phyloP scores from a whole-genome alignment of 805 yeast species.

The Starmerella apicola region DNA sequence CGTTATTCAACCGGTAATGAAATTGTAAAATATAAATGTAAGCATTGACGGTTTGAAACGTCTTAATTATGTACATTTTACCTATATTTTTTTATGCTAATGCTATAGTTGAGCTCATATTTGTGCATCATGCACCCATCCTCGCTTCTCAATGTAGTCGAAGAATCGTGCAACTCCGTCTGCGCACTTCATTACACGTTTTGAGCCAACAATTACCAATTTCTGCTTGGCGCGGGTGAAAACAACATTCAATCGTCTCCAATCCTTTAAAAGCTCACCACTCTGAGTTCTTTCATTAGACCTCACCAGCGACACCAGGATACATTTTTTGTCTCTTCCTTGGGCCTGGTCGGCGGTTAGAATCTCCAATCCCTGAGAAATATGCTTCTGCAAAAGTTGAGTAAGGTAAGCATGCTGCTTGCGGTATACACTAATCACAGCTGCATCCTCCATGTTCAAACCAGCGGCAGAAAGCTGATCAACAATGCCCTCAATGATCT shows the following conservation, averaged over 20 bases:
- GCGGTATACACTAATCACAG: conserved; percentile 80
- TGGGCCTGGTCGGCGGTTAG: conserved; percentile 93
- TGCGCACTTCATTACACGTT: conserved; percentile 27
- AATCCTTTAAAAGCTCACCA: conserved; percentile 72
- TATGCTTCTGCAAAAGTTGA: conserved; percentile 28
- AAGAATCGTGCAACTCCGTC: conserved; percentile 16
- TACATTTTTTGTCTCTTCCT: conserved; percentile 89
- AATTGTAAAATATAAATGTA: too few species aligned
- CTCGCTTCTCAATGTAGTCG: conserved; percentile 9
- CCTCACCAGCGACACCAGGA: conserved; percentile 79
- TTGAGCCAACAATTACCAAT: conserved; percentile 72
- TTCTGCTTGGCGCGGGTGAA: conserved; percentile 82
- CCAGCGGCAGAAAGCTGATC: conserved; percentile 30
- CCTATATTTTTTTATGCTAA: too few species aligned
- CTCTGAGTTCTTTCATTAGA: conserved; percentile 53
- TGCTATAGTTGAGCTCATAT: too few species aligned
- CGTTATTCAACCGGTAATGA: too few species aligned
- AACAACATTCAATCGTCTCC: conserved; percentile 90
- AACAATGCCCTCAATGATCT: conserved; percentile 48
- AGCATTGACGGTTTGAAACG: too few species aligned
- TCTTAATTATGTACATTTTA: too few species aligned
- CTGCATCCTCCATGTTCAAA: conserved; percentile 41
- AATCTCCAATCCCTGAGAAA: conserved; percentile 43
- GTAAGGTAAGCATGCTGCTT: conserved; percentile 43
- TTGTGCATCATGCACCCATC: conserved; percentile 8